Base-by-base conservation (phyloP, 176 grass and related monocot genomes). In the Bonia amplexicaulis region DNA sequence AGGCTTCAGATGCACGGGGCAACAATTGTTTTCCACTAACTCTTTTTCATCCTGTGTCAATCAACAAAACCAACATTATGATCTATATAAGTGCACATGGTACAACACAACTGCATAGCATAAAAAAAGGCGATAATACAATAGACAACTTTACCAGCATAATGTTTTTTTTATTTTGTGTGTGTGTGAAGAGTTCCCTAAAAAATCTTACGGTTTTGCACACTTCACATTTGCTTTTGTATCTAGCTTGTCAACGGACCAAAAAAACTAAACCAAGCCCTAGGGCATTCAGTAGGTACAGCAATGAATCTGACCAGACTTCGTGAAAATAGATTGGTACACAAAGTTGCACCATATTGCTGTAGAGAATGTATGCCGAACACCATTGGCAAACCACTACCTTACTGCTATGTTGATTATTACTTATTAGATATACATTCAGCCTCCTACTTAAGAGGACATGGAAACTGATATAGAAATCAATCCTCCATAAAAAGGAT, bases 21-120 rank as follows among this genome's bases (percentile, higher is more conserved):
- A 98, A 79, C 80, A 89, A 64, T 90, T 98, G 51, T 93, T 95
- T 84, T 92, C 96, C 33, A 66, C 73, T 62, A 98, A 71, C 70
- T 98, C 96, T 79, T 98, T 98, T 85, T 95, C 91, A 90, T 98
- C 96, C 96, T 98, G 64, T 81, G 76, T 45, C 26, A 91, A 66
- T 62, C 49, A 84, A 76, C 66, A 74, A 81, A 87, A 66, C 44
- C 33, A 82, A 14, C 41, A 61, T 74, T 82, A 33, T 12, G 2
- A 45, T 65, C 44, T 41, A 65, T 25, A 54, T 53, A 65, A 54
- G 77, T 54, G 77, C n/a, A 65, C 31, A 73, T 65, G 55, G 31
- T 35, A 44, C 26, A 76, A 69, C 12, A 17, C 37, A 86, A 49
- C 6, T 35, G 17, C 62, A 59, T 49, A 70, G 51, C 17, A 70